Percentiles rank a stretch among this genome's conserved stretches.
These are phyloP conservation scores for Leersia perrieri DNA, from an alignment of 176 grass and related monocot species.

Conservation along the genomic window DNA sequence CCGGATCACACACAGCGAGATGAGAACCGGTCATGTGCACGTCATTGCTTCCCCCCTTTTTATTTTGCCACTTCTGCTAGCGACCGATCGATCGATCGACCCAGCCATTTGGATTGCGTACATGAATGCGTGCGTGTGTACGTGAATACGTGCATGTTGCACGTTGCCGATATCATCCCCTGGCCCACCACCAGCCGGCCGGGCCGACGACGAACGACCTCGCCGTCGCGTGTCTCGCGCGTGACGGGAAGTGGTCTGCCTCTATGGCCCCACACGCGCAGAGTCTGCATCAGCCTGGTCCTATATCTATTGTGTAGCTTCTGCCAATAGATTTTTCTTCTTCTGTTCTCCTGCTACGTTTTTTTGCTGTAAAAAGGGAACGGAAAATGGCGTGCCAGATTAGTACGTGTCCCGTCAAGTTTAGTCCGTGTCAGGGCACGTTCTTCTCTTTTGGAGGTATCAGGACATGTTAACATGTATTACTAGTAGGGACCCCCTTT, in stretches of 20 bases:
- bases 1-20: too few relatives aligned
- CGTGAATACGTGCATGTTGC: too few relatives aligned
- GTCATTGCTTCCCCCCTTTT: not conserved
- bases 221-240: not conserved
- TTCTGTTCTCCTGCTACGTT: too few relatives aligned
- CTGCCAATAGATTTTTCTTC: not conserved
- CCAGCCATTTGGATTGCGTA: not conserved
- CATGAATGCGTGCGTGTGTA: too few relatives aligned
- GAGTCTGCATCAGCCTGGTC: not conserved
- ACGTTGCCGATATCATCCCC: constrained; percentile 27
- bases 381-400: not conserved
- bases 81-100: not conserved
- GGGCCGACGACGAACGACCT: not conserved
- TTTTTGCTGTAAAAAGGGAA: not conserved
- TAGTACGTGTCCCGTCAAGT: not conserved
- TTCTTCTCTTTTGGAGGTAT: not conserved
- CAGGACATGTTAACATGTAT: not conserved
- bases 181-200: constrained; percentile 30
- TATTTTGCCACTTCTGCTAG: not conserved
- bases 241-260: constrained; percentile 23
- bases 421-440: not conserved
- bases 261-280: constrained; percentile 11
- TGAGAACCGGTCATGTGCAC: constrained; percentile 21
- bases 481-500: not conserved
- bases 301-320: not conserved